Base-by-base conservation (phyloP, 2,329 filamentous ascomycete species). In the Fusarium pseudograminearum region DNA sequence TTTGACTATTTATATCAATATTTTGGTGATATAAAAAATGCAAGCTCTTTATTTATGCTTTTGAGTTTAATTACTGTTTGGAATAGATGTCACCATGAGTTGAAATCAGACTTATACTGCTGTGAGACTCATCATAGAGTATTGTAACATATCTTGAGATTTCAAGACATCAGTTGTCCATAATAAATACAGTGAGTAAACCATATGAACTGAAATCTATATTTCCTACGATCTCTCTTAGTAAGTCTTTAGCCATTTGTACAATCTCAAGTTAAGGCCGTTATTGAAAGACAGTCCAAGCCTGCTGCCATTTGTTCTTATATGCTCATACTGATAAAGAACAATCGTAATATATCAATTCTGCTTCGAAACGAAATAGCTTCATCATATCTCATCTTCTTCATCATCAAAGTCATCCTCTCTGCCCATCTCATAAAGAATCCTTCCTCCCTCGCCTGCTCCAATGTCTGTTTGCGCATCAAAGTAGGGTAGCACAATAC, bases 371-470 rank as follows among this genome's bases (percentile, higher is more conserved):
- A 31, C 4, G 15, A 7, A 31, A 16, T 24, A 4, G 6, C 20
- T 5, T 56, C 66, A 81, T 41, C 24, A 94, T 71, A 95, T 94
- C 81, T 98, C 94, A 81, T 98, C 94, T 76, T 98, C 94, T 76
- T 97, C 94, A 62, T 97, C 94, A 73, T 97, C 94, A 81, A 98
- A 98, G 78, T 98, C 94, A 80, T 99, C 96, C 82, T 98, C 96
- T 67, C 90, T 88, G 3, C 94, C 95, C 92, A 98, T 97, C 73
- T 98, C 95, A 78, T 99, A 99, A 75, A 99, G 77, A 70, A 99
- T 99, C 65, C 95, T 87, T 0, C 96, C 96, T 7, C 96, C 95
- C 74, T 97, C 93, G 0, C 94, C 94, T 1, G 88, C 86, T 2
- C 90, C 91, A 53, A 89, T 86, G 48, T 91, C 91, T 55, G 89